These are phyloP conservation scores for Diplodia corticola DNA, from an alignment of 2,329 filamentous ascomycete genomes.

Conservation along the genomic window DNA sequence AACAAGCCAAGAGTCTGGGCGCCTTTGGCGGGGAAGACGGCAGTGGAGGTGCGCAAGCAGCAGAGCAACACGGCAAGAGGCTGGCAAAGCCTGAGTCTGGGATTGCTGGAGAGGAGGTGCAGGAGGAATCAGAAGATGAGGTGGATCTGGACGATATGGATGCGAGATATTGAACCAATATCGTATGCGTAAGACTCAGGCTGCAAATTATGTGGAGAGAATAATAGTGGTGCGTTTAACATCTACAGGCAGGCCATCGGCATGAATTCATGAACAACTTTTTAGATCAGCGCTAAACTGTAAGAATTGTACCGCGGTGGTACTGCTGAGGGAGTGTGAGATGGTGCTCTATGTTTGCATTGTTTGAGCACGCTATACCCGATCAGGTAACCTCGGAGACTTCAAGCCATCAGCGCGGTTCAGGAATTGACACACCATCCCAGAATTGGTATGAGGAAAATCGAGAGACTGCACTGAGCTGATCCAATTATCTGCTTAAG, in stretches of 20 bases:
- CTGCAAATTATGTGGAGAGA: no score
- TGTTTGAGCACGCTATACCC: background rate
- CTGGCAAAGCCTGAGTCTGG: constrained; percentile 30
- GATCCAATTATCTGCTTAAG: no score
- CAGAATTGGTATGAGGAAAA: background rate
- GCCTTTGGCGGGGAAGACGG: constrained; percentile 31
- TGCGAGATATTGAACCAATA: constrained; percentile 34
- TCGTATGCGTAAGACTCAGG: no score
- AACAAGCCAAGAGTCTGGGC: constrained; percentile 43
- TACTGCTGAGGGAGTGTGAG: background rate
- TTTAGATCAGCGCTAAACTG: background rate
- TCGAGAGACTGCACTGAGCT: background rate
- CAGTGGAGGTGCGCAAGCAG: constrained; percentile 24
- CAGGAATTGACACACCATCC: background rate
- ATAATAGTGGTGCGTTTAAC: no score
- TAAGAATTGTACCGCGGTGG: background rate
- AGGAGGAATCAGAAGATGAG: constrained; percentile 41
- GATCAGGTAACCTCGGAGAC: background rate
- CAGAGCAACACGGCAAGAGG: constrained; percentile 39
- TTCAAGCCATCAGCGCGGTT: background rate
- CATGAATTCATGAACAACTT: no score
- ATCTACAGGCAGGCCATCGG: no score
- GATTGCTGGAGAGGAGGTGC: constrained; percentile 27
- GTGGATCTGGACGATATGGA: constrained; percentile 43
- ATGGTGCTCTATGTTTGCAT: background rate